A percentile compares a stretch with the other conserved stretches of the same genome.
Conservation (phyloP, 164 flowering plant species). For the Chimonanthus salicifolius region DNA sequence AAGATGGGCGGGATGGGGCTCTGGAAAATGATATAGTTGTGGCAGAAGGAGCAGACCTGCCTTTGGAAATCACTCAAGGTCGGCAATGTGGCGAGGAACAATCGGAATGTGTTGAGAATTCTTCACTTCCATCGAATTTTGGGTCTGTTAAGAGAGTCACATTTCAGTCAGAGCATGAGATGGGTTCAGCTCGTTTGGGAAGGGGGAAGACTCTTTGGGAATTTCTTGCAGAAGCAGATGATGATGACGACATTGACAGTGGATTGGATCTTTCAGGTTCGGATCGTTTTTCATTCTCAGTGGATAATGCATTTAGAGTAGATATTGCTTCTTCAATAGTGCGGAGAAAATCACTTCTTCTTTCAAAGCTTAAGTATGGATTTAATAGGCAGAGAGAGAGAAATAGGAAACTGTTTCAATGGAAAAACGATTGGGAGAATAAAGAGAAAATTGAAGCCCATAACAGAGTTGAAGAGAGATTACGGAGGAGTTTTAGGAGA, state of each 20-base stretch:
- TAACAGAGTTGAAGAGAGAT: constrained; percentile 39
- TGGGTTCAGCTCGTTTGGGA: constrained; percentile 17
- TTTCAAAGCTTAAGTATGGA: constrained; percentile 78
- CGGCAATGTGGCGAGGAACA: constrained; percentile 1
- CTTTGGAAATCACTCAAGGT: neutral
- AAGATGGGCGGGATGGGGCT: constrained; percentile 14
- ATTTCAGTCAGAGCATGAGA: constrained; percentile 38
- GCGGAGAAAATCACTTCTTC: constrained; percentile 53
- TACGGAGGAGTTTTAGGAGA: constrained; percentile 34
- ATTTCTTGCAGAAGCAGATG: constrained; percentile 71
- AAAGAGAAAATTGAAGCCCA: constrained; percentile 54
- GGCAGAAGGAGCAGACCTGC: neutral
- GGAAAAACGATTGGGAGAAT: constrained; percentile 66
- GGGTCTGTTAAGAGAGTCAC: constrained; percentile 61
- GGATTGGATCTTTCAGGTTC: constrained; percentile 96
- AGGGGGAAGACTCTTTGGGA: constrained; percentile 75
- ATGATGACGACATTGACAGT: constrained; percentile 43
- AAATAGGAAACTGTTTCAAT: constrained; percentile 51
- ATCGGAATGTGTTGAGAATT: constrained; percentile 10
- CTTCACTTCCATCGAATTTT: constrained; percentile 5
- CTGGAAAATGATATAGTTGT: constrained; percentile 1
- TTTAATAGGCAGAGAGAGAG: constrained; percentile 55
- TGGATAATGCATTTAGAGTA: constrained; percentile 68
- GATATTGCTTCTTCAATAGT: constrained; percentile 57
- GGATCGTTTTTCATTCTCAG: constrained; percentile 82